These are phyloP conservation scores for Trichoderma lentiforme DNA, from an alignment of 2,329 filamentous ascomycete species.

Conservation along the genomic window DNA sequence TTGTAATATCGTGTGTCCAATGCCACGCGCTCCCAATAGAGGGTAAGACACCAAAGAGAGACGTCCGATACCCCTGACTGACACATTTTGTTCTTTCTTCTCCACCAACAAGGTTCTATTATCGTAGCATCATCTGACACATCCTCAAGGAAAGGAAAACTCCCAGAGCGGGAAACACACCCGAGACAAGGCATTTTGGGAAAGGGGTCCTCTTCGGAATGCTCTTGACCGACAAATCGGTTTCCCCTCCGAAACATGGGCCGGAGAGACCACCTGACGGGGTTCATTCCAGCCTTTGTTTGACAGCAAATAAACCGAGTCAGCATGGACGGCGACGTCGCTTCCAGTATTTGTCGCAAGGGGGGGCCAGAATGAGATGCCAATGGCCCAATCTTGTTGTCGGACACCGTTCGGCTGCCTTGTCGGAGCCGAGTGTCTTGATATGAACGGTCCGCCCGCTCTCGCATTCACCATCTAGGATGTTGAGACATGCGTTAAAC, in stretches of 20 bases:
- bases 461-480: background rate
- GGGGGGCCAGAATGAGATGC: background rate
- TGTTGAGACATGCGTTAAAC: background rate
- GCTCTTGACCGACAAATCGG: conserved; percentile 8
- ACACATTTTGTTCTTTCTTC: background rate
- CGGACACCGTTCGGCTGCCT: background rate
- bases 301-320: background rate
- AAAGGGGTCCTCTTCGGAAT: background rate
- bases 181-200: conserved; percentile 2
- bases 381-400: background rate
- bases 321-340: background rate
- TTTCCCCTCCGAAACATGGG: background rate
- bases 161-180: background rate
- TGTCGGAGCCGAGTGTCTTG: background rate
- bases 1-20: background rate
- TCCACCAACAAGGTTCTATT: background rate
- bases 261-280: background rate
- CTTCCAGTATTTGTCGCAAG: background rate
- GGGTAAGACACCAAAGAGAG: conserved; percentile 6
- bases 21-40: background rate
- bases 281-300: conserved; percentile 2
- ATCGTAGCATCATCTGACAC: background rate
- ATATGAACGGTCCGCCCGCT: background rate
- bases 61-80: conserved; percentile 15
- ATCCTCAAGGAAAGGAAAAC: background rate